Evolutionary conservation across 768 basidiomycete genomes (phyloP).

Genomic region (Cantharellus anzutake): DNA sequence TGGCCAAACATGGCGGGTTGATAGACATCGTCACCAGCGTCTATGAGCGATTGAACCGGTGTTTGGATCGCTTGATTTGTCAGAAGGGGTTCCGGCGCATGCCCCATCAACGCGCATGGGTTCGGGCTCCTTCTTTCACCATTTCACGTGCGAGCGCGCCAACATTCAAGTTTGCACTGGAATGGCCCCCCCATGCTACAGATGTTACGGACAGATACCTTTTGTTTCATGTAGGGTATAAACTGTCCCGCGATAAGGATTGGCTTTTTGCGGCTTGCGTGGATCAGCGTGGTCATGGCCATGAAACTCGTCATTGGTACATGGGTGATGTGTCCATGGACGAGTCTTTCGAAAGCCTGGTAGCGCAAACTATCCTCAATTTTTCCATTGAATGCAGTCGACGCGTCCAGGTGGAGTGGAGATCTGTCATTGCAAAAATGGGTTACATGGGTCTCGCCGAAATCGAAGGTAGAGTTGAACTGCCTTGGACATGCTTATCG

Average conservation of each 20-base stretch:
- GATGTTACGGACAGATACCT: conserved; percentile 39
- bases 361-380: conserved; percentile 32
- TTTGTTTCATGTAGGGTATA: conserved; percentile 62
- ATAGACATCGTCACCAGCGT: conserved; percentile 37
- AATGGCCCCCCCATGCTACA: conserved; percentile 23
- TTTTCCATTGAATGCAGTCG: conserved; percentile 43
- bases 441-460: conserved; percentile 42
- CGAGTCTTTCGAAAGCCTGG: conserved; percentile 18
- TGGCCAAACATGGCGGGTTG: conserved; percentile 17
- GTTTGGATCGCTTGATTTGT: conserved; percentile 41
- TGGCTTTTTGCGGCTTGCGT: conserved; percentile 62
- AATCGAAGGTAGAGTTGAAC: conserved; percentile 35
- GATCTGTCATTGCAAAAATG: conserved; percentile 49
- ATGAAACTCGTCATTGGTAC: conserved; percentile 49
- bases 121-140: conserved; percentile 48
- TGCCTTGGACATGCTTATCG: not conserved
- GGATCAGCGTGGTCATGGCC: conserved; percentile 62
- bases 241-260: conserved; percentile 40
- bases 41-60: conserved; percentile 47
- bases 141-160: conserved; percentile 29
- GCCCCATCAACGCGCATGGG: conserved; percentile 25
- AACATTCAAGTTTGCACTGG: conserved; percentile 21
- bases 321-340: not conserved
- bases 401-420: conserved; percentile 62
- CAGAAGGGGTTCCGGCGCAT: conserved; percentile 26